Evolutionary conservation across 768 basidiomycete genomes (phyloP), one percentile per base, ranked within the genome.

Genomic region (Mycena indigotica): DNA sequence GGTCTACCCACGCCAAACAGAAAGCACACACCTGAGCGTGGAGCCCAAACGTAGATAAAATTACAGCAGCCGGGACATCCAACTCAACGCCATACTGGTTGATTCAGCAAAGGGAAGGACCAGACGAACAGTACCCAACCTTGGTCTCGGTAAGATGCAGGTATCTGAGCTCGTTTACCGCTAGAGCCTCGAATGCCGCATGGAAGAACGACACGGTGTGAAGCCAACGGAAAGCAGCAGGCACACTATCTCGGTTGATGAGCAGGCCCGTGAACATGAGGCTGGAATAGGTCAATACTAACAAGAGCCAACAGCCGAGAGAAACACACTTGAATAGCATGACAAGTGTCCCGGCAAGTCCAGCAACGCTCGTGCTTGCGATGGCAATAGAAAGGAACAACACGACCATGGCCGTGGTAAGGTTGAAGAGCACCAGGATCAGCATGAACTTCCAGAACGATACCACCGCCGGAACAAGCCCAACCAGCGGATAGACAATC

Each of bases 361-460:
- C 96, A 2, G 95, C 96, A 26, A 99, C 86, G 53, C 92, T 88
- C 29, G 86, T 87, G 70, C 87, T 92, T 52, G 87, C 84, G 64
- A 97, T 91, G 1, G 91, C 86, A 56, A 98, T 92, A 23, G 93
- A 95, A 30, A 99, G 77, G 73, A 94, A 82, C 4, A 99, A 76
- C 21, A 98, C 90, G 38, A 96, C 89, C 67, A 89, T 92, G 26
- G 95, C 94, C 1, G 97, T 95, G 1, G 95, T 91, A 65, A 99
- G 74, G 75, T 99, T 99, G 86, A 98, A 98, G 35, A 99, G 75
- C 10, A 99, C 94, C 35, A 99, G 82, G 1, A 89, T 91, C 63
- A 98, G 85, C 77, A 98, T 88, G 78, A 99, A 98, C 77, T 97
- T 98, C 97, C 97, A 98, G 79, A 98, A 98, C 8, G 84, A 85